Percentiles rank a stretch among this genome's conserved stretches.
These are phyloP conservation scores for Fusarium cyanostomum DNA, from an alignment of 2,329 filamentous ascomycete species.

Conservation along the genomic window DNA sequence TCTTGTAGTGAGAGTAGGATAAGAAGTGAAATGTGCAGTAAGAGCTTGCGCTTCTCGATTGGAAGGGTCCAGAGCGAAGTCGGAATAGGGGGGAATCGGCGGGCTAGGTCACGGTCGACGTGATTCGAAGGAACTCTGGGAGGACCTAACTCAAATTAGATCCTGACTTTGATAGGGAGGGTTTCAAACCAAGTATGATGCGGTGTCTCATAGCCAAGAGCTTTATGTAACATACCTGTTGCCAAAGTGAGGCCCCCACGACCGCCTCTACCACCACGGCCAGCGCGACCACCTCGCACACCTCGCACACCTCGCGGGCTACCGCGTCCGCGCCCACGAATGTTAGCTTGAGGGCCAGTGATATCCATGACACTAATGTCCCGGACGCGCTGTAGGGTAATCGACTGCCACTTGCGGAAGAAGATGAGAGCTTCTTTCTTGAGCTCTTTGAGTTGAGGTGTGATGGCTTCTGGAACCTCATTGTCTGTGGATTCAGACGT, in stretches of 20 bases:
- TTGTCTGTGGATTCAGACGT: slow-evolving; percentile 45
- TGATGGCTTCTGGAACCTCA: slow-evolving; percentile 49
- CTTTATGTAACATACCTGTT: slow-evolving; percentile 47
- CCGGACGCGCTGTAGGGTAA: slow-evolving; percentile 74
- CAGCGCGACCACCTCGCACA: slow-evolving; percentile 43
- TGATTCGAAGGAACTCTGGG: slow-evolving; percentile 55
- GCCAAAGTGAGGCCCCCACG: slow-evolving; percentile 45
- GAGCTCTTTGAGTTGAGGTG: slow-evolving; percentile 66
- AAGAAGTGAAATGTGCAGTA: slow-evolving; percentile 77
- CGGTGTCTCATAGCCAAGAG: not conserved
- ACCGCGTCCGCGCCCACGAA: slow-evolving; percentile 51
- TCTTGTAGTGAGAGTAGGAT: slow-evolving; percentile 79
- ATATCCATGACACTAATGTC: slow-evolving; percentile 68
- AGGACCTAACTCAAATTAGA: slow-evolving; percentile 41
- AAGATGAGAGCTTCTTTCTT: slow-evolving; percentile 74
- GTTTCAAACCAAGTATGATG: not conserved
- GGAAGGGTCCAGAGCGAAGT: slow-evolving; percentile 69
- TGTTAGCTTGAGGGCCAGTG: slow-evolving; percentile 34
- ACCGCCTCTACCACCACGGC: slow-evolving; percentile 46
- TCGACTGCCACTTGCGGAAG: slow-evolving; percentile 83
- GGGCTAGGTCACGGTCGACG: slow-evolving; percentile 58
- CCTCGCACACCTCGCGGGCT: slow-evolving; percentile 42
- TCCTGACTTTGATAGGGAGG: not conserved
- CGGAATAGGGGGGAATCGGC: slow-evolving; percentile 66
- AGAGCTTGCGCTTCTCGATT: slow-evolving; percentile 69